Evolutionary conservation across 2,329 filamentous ascomycete genomes (phyloP), one percentile per base, ranked within the genome.

Genomic region (Hymenoscyphus occultus): DNA sequence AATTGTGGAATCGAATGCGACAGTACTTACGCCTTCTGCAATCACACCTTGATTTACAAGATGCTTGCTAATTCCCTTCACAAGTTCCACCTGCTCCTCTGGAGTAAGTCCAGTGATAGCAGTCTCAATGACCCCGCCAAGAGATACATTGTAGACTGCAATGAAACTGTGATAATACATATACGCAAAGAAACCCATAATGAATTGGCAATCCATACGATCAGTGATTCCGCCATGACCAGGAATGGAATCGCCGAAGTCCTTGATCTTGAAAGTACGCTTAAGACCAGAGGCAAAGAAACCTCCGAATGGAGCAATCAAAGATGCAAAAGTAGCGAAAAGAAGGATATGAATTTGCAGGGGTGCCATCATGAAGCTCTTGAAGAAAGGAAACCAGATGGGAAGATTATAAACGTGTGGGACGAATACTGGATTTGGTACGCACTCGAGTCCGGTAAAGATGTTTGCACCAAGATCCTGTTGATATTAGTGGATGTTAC

Each of bases 111-210:
- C 93, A 5, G 89, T 96, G 71, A 99, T 96, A 60, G 92, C 94
- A 13, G 88, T 86, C 81, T 99, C 94, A 71, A 99, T 90, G 42
- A 99, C 90, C 63, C 87, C 87, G 22, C 94, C 95, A 22, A 97
- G 89, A 64, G 84, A 92, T 48, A 90, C 88, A 78, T 94, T 92
- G 82, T 97, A 88, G 6, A 92, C 84, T 3, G 93, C 93, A 74
- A 99, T 94, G 77, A 99, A 99, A 74, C 91, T 95, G 77, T 97
- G 93, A 80, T 96, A 99, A 80, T 99, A 99, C 85, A 99, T 93
- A 81, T 93, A 98, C 16, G 94, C 87, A 74, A 99, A 98, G 79
- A 97, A 95, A 9, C 95, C 95, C 95, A 99, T 99, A 81, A 98
- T 98, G 80, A 99, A 99, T 76, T 99, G 95, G 78, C 95, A 99